These are phyloP conservation scores for Alisma plantagoaquatica DNA, from an alignment of 106 monocot species.

Conservation along the genomic window DNA sequence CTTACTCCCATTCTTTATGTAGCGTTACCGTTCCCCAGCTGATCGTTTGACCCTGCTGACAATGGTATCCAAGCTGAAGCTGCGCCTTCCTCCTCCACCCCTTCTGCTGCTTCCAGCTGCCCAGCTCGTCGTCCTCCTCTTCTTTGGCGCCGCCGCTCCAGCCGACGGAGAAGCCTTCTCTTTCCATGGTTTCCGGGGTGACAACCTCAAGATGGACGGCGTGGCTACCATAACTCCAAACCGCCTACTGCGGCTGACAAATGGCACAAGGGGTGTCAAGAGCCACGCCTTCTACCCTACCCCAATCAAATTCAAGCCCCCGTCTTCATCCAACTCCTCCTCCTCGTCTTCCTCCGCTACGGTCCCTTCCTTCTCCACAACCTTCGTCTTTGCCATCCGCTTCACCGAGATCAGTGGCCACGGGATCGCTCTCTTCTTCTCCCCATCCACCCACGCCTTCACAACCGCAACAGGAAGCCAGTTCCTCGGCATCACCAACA, in stretches of 20 bases:
- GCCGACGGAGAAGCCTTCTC: not conserved
- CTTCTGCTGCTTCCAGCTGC: too few species aligned
- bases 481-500: slow-evolving; percentile 28
- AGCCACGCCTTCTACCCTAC: slow-evolving; percentile 21
- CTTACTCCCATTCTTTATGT: too few species aligned
- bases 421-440: slow-evolving; percentile 20
- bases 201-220: slow-evolving; percentile 12
- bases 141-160: not conserved
- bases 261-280: slow-evolving; percentile 1
- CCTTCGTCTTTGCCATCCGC: too few species aligned
- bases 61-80: too few species aligned
- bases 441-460: slow-evolving; percentile 8
- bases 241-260: slow-evolving; percentile 29
- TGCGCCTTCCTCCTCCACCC: too few species aligned
- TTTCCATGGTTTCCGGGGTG: slow-evolving; percentile 20
- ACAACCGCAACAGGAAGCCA: slow-evolving; percentile 8
- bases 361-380: too few species aligned
- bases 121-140: too few species aligned
- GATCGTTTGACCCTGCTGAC: too few species aligned
- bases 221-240: slow-evolving; percentile 2
- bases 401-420: slow-evolving; percentile 16
- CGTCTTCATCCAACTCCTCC: slow-evolving; percentile 9
- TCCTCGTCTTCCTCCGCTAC: too few species aligned
- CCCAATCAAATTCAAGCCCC: too few species aligned
- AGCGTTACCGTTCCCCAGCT: too few species aligned